Base-by-base conservation (phyloP, 345 rosid genomes). In the Populus alba region DNA sequence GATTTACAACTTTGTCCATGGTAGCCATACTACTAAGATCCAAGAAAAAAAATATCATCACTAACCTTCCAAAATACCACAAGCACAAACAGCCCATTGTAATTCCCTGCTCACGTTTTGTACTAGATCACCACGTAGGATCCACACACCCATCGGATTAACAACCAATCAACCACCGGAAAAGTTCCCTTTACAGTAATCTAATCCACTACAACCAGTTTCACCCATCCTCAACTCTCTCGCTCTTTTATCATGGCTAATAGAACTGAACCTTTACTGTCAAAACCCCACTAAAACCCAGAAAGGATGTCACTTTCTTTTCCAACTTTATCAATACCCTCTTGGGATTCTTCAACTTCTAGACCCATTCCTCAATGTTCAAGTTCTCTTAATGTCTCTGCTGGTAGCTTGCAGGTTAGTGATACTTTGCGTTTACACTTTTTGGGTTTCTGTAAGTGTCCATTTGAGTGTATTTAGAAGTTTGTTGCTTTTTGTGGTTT, bases 261-360 rank as follows among this genome's bases (percentile, higher is more conserved):
- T 8, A 10, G 15, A 35, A 38, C 62, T 10, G 12, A 61, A 29
- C 53, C 80, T 72, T 67, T 71, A 57, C 17, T 38, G 43, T 66
- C 47, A n/a, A 39, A 78, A n/a, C 17, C 39, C 3, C 18, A 1
- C 43, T 16, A 5, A 27, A 29, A 37, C 53, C 49, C 67, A 23
- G 27, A n/a, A 57, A 37, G 33, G 78, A 83, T 83, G 86, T 72
- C 87, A 1, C 41, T 73, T 68, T 79, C 85, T 7, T 72, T 80
- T 77, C 73, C 86, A 17, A 76, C 68, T 72, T 68, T 47, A 59
- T 61, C 82, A 1, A 23, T 55, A 31, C 82, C 84, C 25, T 80
- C 81, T 53, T 72, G 71, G 55, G 57, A 55, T 61, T 74, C 71
- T 47, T 75, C 75, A 11, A 73, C 55, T 57, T 12, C 78, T 47